Conservation (phyloP, 2,329 filamentous ascomycete species). For the Talaromyces albobiverticillius region DNA sequence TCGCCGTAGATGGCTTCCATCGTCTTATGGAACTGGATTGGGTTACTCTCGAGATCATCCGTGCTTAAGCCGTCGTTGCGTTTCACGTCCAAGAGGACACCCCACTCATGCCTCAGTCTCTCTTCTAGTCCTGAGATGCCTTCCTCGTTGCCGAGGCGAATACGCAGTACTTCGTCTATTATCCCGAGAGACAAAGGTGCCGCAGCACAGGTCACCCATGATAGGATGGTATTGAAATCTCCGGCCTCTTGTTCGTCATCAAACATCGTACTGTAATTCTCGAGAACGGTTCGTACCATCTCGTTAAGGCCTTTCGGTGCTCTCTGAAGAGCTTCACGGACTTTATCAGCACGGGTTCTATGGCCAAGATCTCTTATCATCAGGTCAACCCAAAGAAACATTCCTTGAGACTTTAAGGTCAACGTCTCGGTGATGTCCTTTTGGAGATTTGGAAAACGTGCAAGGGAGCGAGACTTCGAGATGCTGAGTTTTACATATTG, state of each 20-base stretch:
- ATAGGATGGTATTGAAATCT: constrained; percentile 48
- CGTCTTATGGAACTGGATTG: background rate
- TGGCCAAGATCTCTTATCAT: constrained; percentile 50
- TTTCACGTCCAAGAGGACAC: constrained; percentile 48
- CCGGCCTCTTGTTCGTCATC: constrained; percentile 31
- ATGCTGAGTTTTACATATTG: constrained; percentile 45
- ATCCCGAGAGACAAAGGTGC: constrained; percentile 45
- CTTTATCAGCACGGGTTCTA: constrained; percentile 40
- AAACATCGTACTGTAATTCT: constrained; percentile 30
- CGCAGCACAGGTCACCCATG: constrained; percentile 48
- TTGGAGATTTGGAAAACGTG: constrained; percentile 28
- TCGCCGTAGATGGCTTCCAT: background rate
- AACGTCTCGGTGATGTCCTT: constrained; percentile 41
- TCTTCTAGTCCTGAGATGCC: constrained; percentile 36
- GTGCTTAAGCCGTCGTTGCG: constrained; percentile 39
- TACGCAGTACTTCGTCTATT: constrained; percentile 44
- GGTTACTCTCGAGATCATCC: constrained; percentile 16
- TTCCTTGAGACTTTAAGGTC: constrained; percentile 43
- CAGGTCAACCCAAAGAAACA: constrained; percentile 51
- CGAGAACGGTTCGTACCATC: constrained; percentile 43
- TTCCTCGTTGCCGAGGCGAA: constrained; percentile 40
- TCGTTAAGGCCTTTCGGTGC: constrained; percentile 46
- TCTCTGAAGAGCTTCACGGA: constrained; percentile 42
- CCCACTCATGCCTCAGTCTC: constrained; percentile 45
- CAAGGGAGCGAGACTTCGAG: constrained; percentile 37